These are phyloP conservation scores for Lentinula edodes DNA, from an alignment of 768 basidiomycete species.

Conservation along the genomic window DNA sequence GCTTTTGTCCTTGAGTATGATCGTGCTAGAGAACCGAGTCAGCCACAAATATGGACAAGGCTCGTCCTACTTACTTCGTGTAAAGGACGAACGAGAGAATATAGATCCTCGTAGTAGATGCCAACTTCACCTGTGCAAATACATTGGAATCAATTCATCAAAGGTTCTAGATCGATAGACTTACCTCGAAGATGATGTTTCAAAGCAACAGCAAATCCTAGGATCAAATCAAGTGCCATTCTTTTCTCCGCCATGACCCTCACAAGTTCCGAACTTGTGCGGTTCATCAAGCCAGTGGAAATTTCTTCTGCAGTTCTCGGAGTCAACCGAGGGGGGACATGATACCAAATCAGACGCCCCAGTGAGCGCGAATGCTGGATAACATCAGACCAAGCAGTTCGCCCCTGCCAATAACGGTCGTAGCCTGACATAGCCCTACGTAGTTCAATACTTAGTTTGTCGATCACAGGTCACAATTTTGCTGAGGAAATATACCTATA, in stretches of 20 bases:
- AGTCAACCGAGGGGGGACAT: constrained; percentile 27
- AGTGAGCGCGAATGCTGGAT: constrained; percentile 28
- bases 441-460: background rate
- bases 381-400: constrained; percentile 31
- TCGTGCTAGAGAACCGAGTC: constrained; percentile 2
- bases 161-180: background rate
- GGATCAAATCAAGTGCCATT: constrained; percentile 26
- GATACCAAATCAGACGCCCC: constrained; percentile 33
- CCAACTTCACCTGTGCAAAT: constrained; percentile 25
- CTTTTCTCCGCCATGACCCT: constrained; percentile 34
- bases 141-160: background rate
- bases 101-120: constrained; percentile 36
- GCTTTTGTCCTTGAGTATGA: constrained; percentile 6
- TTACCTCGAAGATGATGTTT: constrained; percentile 37
- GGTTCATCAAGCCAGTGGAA: background rate
- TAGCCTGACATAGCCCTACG: constrained; percentile 15
- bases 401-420: constrained; percentile 32
- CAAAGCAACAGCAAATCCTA: constrained; percentile 24
- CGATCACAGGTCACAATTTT: background rate
- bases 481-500: constrained; percentile 5
- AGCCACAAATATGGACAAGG: background rate
- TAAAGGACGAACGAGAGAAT: constrained; percentile 28
- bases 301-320: constrained; percentile 15
- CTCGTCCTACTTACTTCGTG: constrained; percentile 17
- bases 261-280: constrained; percentile 18